Evolutionary conservation across 805 yeast genomes (phyloP).

Genomic region (Yamadazyma sp.): DNA sequence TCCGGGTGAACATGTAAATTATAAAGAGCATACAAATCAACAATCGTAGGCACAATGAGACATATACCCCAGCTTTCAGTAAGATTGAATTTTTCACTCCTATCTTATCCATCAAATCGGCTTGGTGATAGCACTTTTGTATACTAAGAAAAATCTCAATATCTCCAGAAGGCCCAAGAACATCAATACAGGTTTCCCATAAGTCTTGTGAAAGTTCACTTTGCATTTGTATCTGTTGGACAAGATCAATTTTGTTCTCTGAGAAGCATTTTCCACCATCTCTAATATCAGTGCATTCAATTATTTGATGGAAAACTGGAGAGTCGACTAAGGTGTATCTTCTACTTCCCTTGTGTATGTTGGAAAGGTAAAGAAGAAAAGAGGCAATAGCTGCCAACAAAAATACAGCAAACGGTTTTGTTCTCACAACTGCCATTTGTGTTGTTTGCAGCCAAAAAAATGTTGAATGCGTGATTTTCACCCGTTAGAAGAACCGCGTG

Average conservation of each 20-base stretch:
- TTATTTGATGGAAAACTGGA: constrained; percentile 6
- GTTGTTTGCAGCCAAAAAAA: constrained; percentile 7
- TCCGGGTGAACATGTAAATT: too few species aligned
- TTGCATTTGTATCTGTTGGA: too few species aligned
- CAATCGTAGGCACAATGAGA: too few species aligned
- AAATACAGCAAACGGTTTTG: background rate
- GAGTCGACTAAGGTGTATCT: constrained; percentile 2
- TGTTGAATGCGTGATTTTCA: constrained; percentile 4
- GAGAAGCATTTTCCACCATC: constrained; percentile 22
- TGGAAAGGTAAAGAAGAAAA: background rate
- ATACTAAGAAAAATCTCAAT: constrained; percentile 21
- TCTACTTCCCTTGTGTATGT: background rate
- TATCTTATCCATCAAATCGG: constrained; percentile 18
- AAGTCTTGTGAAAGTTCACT: constrained; percentile 2
- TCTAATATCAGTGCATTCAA: constrained; percentile 20
- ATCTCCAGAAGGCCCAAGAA: constrained; percentile 18
- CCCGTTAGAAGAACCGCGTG: too few species aligned
- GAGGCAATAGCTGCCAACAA: background rate
- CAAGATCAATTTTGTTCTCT: constrained; percentile 13
- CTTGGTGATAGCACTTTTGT: constrained; percentile 27
- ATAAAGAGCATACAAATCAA: too few species aligned
- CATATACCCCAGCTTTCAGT: too few species aligned
- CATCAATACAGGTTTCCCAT: constrained; percentile 18
- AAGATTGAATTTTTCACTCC: too few species aligned
- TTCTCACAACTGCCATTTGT: background rate